Base-by-base conservation (phyloP, 768 basidiomycete species). In the Glaciozyma antarctica region DNA sequence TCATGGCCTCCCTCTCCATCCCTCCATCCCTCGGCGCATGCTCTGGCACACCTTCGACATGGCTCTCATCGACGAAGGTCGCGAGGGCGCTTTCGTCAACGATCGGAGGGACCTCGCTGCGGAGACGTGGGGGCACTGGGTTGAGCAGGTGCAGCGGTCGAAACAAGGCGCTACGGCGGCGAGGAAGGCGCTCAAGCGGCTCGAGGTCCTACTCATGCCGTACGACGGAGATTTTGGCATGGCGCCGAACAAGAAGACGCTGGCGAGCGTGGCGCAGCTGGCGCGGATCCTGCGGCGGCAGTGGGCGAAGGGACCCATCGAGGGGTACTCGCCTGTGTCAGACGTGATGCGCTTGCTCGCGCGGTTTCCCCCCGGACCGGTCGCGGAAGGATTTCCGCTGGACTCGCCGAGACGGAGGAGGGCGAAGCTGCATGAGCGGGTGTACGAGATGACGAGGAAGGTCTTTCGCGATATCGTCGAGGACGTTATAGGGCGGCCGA, bases 381-480 rank as follows among this genome's bases (percentile, higher is more conserved):
- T 48, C 17, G 32, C 28, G 9, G 13, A 47, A 30, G 59, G 63
- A n/a, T 32, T 69, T 26, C 30, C 21, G 30, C 22, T 49, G 9
- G 62, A 62, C 1, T 49, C 64, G n/a, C 32, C 24, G 4, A 48
- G 34, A 0, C 48, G 51, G 2, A 45, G 38, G 21, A 26, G 45
- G 0, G 62, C 64, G 3, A 52, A 51, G 2, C 24, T 44, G 26
- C 68, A 65, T n/a, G 54, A 47, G 5, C 30, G 44, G 4, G 68
- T 63, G 10, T 56, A 48, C 38, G 15, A 28, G 43, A 69, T 69
- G 64, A 58, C 60, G 21, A 58, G 44, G 22, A 62, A 69, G n/a
- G 68, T 66, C 26, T 19, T 69, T 12, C 58, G 62, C 1, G 57
- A 62, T 1, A 44, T 66, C 44, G 22, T 69, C 51, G 64, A 69